Conservation (phyloP, 371 early-diverging fungal genomes). For the Mucor circinelloides region DNA sequence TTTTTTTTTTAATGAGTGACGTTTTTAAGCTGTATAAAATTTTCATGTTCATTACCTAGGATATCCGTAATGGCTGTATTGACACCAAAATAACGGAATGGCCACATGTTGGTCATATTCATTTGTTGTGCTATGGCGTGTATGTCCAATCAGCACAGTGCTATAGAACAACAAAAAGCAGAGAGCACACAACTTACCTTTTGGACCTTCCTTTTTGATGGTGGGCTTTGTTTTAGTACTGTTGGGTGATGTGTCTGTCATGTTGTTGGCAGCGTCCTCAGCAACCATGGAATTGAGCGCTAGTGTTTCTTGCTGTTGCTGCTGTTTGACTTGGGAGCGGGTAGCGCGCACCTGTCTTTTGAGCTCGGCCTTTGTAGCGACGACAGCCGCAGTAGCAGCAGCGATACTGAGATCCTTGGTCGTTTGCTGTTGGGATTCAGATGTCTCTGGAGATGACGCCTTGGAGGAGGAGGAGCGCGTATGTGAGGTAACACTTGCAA, state of each 20-base stretch:
- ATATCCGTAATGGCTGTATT: conserved; percentile 71
- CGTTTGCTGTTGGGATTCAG: neutral
- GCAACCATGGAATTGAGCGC: neutral
- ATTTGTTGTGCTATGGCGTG: conserved; percentile 17
- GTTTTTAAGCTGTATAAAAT: neutral
- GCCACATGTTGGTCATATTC: conserved; percentile 73
- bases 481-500: neutral
- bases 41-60: conserved; percentile 47
- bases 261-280: neutral
- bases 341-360: conserved; percentile 10
- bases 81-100: conserved; percentile 88
- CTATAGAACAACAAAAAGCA: neutral
- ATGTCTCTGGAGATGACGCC: neutral
- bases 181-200: neutral
- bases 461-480: conserved; percentile 1
- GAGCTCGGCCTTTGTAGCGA: neutral
- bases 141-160: neutral
- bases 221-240: neutral
- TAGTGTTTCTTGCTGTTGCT: neutral
- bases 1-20: neutral
- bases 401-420: neutral
- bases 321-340: neutral
- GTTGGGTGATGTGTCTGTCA: neutral
- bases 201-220: neutral
- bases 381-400: neutral